phyloP scores from a whole-genome alignment of 345 rosid genomes.

The Dipteronia dyeriana region DNA sequence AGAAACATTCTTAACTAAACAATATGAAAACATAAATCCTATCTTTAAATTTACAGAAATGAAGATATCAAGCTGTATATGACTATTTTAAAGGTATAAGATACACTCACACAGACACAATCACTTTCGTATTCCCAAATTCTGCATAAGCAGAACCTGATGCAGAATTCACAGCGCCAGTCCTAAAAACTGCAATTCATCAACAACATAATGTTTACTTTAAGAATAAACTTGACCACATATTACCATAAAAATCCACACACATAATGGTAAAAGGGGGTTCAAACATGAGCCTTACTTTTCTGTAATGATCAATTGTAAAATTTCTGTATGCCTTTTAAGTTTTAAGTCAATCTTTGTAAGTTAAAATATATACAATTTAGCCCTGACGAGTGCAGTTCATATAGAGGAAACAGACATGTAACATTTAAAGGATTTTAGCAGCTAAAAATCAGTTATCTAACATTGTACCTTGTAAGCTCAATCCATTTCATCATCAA shows the following conservation, averaged over 20 bases:
- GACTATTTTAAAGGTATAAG: not conserved
- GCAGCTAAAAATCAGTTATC: not conserved
- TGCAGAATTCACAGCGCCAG: slow-evolving; percentile 84
- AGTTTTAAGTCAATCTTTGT: not conserved
- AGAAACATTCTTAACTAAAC: not conserved
- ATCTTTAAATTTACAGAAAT: not conserved
- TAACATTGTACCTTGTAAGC: not conserved
- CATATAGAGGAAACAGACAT: not conserved
- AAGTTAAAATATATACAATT: not conserved
- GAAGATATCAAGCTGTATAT: slow-evolving; percentile 2
- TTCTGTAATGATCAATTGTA: not conserved
- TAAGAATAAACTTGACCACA: not conserved
- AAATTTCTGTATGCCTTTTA: not conserved
- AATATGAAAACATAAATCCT: slow-evolving; percentile 1
- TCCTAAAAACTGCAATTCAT: slow-evolving; percentile 64
- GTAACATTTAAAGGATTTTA: too few relatives aligned
- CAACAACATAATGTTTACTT: slow-evolving; percentile 2
- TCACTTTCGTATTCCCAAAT: slow-evolving; percentile 92
- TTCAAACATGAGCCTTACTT: not conserved
- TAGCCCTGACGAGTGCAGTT: not conserved
- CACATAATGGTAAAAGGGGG: not conserved
- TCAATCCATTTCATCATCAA: not conserved
- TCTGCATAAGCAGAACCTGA: slow-evolving; percentile 97
- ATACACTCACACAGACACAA: slow-evolving; percentile 90
- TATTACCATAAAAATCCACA: not conserved